Evolutionary conservation across 2,329 filamentous ascomycete species (phyloP).

Genomic region (Fusarium sp.): DNA sequence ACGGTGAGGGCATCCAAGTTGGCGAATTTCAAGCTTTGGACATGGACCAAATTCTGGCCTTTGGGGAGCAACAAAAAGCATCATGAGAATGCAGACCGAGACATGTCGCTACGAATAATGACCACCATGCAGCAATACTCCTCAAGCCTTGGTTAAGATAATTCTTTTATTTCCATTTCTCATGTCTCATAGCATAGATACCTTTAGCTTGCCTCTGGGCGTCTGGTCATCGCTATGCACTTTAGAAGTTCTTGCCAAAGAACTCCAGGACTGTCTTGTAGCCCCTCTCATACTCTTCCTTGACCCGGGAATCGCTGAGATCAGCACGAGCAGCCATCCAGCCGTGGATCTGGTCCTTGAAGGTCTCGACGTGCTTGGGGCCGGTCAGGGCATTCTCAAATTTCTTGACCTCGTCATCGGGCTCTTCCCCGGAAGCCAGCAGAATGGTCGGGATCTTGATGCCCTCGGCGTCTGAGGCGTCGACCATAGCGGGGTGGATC

Average conservation of each 20-base stretch:
- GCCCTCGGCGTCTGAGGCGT: conserved; percentile 71
- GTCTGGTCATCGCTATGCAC: background rate
- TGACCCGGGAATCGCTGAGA: conserved; percentile 69
- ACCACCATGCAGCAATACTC: background rate
- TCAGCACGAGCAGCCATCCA: conserved; percentile 81
- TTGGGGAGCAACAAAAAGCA: conserved; percentile 55
- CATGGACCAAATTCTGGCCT: conserved; percentile 62
- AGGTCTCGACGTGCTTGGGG: conserved; percentile 76
- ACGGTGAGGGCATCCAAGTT: conserved; percentile 58
- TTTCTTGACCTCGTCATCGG: conserved; percentile 67
- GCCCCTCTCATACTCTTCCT: conserved; percentile 74
- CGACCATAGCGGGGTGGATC: conserved; percentile 76
- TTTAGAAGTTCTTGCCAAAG: conserved; percentile 67
- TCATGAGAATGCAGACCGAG: conserved; percentile 4
- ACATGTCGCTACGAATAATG: conserved; percentile 14
- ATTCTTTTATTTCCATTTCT: conserved; percentile 16
- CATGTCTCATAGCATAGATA: conserved; percentile 28
- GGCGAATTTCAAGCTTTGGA: conserved; percentile 61
- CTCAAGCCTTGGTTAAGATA: background rate
- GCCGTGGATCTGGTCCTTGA: conserved; percentile 77
- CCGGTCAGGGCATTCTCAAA: conserved; percentile 69
- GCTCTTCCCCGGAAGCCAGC: conserved; percentile 78
- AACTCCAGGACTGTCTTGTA: conserved; percentile 74
- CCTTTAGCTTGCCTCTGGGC: background rate
- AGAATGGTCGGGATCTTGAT: conserved; percentile 75